phyloP scores from a whole-genome alignment of 352 stramenopile species.

The Bremia lactucae region DNA sequence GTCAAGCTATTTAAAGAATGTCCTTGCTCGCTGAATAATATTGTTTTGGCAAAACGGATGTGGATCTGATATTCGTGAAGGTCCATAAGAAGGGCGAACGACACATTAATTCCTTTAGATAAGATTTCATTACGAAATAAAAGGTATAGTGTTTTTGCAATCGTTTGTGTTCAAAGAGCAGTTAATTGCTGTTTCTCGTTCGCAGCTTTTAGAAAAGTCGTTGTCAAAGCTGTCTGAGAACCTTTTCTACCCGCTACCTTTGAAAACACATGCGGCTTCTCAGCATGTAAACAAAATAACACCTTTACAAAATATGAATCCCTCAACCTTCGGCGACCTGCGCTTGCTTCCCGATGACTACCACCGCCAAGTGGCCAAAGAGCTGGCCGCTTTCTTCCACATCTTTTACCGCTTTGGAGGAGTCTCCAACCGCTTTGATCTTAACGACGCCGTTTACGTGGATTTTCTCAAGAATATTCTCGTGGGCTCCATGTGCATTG shows the following conservation, averaged over 20 bases:
- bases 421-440: conserved; percentile 40
- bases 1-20: conserved; percentile 78
- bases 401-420: conserved; percentile 67
- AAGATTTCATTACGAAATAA: too few species aligned
- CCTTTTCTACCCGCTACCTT: conserved; percentile 1
- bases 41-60: conserved; percentile 57
- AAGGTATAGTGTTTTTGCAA: too few species aligned
- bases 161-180: too few species aligned
- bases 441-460: conserved; percentile 38
- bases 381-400: conserved; percentile 70
- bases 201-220: conserved; percentile 43
- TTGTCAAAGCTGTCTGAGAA: conserved; percentile 58
- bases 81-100: conserved; percentile 79
- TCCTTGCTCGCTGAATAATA: conserved; percentile 44
- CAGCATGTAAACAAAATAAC: too few species aligned
- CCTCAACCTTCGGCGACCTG: conserved; percentile 21
- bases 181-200: too few species aligned
- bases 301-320: conserved; percentile 12
- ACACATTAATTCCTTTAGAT: conserved; percentile 80
- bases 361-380: conserved; percentile 49
- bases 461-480: conserved; percentile 63
- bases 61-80: conserved; percentile 84
- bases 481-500: conserved; percentile 52
- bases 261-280: conserved; percentile 2
- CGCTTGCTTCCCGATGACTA: conserved; percentile 55